Percentiles rank a stretch among this genome's conserved stretches.
Conservation (phyloP, 2,329 filamentous ascomycete genomes). For the Periconia macrospinosa region DNA sequence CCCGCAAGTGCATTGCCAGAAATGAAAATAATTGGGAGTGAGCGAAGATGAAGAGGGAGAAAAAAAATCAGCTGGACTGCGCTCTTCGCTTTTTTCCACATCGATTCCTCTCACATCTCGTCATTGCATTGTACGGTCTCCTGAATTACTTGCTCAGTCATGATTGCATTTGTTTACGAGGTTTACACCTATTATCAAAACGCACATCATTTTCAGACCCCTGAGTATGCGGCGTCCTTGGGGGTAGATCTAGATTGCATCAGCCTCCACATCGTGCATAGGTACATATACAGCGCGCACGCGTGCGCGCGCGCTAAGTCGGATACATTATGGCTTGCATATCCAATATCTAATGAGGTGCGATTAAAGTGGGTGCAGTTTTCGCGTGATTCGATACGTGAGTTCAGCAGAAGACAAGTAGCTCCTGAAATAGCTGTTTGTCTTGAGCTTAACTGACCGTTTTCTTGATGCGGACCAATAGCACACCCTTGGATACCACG, state of each 20-base stretch:
- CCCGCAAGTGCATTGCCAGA: too few relatives aligned
- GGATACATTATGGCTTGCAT: neutral
- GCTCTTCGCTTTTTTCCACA: too few relatives aligned
- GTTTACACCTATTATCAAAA: neutral
- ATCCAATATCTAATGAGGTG: neutral
- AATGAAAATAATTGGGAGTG: too few relatives aligned
- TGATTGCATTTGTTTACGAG: neutral
- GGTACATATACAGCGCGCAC: neutral
- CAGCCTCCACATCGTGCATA: neutral
- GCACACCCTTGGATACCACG: slow-evolving; percentile 63
- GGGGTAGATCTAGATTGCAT: neutral
- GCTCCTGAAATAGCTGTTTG: neutral
- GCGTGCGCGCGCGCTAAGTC: neutral
- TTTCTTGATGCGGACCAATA: slow-evolving; percentile 77
- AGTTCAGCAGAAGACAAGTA: slow-evolving; percentile 1
- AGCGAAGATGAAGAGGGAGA: too few relatives aligned
- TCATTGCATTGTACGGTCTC: too few relatives aligned
- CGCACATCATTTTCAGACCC: neutral
- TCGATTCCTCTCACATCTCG: too few relatives aligned
- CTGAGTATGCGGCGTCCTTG: neutral
- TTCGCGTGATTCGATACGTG: neutral
- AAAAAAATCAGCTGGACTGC: too few relatives aligned
- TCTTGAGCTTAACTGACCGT: slow-evolving; percentile 32
- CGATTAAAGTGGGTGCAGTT: too few relatives aligned
- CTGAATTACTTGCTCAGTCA: neutral